Evolutionary conservation across 306 rosid species (phyloP).

Genomic region (Corylus avellana): DNA sequence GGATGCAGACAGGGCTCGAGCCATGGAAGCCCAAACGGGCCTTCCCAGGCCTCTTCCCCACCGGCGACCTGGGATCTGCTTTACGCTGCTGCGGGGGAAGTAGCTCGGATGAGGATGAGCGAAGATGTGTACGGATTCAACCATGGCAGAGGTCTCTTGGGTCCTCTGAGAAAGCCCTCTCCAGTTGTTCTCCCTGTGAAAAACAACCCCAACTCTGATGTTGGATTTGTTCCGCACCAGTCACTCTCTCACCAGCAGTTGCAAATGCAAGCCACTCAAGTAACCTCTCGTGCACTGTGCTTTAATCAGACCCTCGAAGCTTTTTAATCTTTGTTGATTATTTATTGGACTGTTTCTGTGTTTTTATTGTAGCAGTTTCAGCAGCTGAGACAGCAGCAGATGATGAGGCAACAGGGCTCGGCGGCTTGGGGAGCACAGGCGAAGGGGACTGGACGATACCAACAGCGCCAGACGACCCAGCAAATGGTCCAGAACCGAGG

Average conservation of each 20-base stretch:
- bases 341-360: neutral
- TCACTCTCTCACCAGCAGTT: conserved; percentile 51
- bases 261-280: conserved; percentile 56
- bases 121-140: conserved; percentile 30
- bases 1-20: conserved; percentile 52
- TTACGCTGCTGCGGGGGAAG: conserved; percentile 69
- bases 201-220: conserved; percentile 29
- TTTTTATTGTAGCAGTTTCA: conserved; percentile 30
- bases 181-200: conserved; percentile 28
- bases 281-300: conserved; percentile 5
- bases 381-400: conserved; percentile 57
- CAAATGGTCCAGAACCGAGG: conserved; percentile 34
- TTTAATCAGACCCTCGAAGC: no score
- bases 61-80: conserved; percentile 67
- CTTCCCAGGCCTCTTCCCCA: conserved; percentile 28
- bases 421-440: conserved; percentile 29
- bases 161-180: conserved; percentile 34
- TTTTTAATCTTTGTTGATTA: neutral
- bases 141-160: conserved; percentile 27
- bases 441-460: conserved; percentile 26
- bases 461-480: conserved; percentile 32
- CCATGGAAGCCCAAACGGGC: conserved; percentile 57
- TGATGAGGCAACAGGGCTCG: conserved; percentile 46
- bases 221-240: conserved; percentile 30
- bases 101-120: conserved; percentile 51